phyloP scores from a whole-genome alignment of 2,329 filamentous ascomycete genomes.

The Pseudocercospora crystallina region DNA sequence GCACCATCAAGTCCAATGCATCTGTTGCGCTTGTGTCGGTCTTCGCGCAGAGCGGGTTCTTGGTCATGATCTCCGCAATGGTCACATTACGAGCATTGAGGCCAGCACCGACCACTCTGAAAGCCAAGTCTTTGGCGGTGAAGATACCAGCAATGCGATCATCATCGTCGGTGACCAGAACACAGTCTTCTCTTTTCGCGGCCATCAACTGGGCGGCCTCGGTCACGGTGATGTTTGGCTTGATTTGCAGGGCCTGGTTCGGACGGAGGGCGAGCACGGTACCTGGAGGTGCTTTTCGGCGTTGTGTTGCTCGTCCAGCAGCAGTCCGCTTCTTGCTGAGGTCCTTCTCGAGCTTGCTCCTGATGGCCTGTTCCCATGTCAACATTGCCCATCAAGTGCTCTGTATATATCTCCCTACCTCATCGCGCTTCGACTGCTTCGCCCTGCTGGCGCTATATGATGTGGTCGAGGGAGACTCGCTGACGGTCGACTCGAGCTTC shows the following conservation, averaged over 20 bases:
- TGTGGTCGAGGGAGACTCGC: constrained; percentile 57
- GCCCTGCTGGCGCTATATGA: constrained; percentile 89
- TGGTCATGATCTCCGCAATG: constrained; percentile 99
- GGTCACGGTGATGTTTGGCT: constrained; percentile 87
- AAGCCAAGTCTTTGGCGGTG: constrained; percentile 96
- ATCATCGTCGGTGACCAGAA: constrained; percentile 95
- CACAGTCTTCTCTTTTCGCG: constrained; percentile 96
- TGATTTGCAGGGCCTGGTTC: constrained; percentile 95
- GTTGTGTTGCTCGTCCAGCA: constrained; percentile 74
- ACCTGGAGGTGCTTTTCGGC: constrained; percentile 90
- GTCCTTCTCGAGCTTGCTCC: constrained; percentile 93
- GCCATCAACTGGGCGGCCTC: constrained; percentile 99
- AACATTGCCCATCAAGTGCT: constrained; percentile 1
- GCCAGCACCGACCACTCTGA: constrained; percentile 89
- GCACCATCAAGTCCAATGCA: constrained; percentile 94
- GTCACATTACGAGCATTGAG: constrained; percentile 86
- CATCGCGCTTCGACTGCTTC: constrained; percentile 96
- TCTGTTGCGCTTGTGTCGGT: constrained; percentile 98
- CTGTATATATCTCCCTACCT: constrained; percentile 60
- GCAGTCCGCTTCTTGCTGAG: constrained; percentile 95
- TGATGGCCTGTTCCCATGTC: constrained; percentile 70
- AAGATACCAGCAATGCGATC: constrained; percentile 98
- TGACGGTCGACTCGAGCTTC: constrained; percentile 59
- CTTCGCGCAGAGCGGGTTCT: constrained; percentile 94
- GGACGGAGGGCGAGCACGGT: constrained; percentile 95